Evolutionary conservation across 2,329 filamentous ascomycete genomes (phyloP).

Genomic region (Xylariaceae sp.): DNA sequence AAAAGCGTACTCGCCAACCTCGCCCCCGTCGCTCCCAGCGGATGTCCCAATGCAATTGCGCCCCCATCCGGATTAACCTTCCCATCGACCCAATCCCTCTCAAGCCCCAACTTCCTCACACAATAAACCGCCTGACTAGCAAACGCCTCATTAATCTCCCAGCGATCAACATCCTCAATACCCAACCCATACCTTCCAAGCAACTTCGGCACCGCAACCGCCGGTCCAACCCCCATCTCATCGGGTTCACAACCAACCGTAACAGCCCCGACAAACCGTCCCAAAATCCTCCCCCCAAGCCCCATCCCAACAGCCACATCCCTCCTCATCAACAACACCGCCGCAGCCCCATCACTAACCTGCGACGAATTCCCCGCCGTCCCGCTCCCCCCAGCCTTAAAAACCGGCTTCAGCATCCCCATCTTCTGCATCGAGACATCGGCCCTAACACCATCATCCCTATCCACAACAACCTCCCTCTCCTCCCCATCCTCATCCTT

Average conservation of each 20-base stretch:
- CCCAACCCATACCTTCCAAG: slow-evolving; percentile 62
- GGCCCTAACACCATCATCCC: slow-evolving; percentile 78
- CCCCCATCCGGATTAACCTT: slow-evolving; percentile 89
- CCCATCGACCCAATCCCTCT: slow-evolving; percentile 54
- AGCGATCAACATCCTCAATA: slow-evolving; percentile 68
- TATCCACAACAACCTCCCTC: slow-evolving; percentile 58
- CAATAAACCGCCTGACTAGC: slow-evolving; percentile 65
- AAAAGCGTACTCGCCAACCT: slow-evolving; percentile 69
- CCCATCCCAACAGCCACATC: slow-evolving; percentile 71
- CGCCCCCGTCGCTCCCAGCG: slow-evolving; percentile 81
- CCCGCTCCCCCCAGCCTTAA: slow-evolving; percentile 65
- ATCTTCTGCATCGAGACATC: slow-evolving; percentile 65
- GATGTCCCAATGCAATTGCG: slow-evolving; percentile 90
- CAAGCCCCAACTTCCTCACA: slow-evolving; percentile 63
- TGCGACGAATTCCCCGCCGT: slow-evolving; percentile 86
- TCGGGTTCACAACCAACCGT: too few species aligned
- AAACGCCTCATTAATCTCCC: slow-evolving; percentile 90
- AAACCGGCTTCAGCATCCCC: slow-evolving; percentile 77
- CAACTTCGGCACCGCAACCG: slow-evolving; percentile 77
- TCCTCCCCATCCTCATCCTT: slow-evolving; percentile 59
- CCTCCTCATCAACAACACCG: slow-evolving; percentile 78
- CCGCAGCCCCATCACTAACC: slow-evolving; percentile 68
- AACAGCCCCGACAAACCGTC: slow-evolving; percentile 70
- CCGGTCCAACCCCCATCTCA: slow-evolving; percentile 70
- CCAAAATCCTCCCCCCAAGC: slow-evolving; percentile 63